Evolutionary conservation across 164 flowering plant species (phyloP), one percentile per base, ranked within the genome.

Genomic region (Sextonia rubra): DNA sequence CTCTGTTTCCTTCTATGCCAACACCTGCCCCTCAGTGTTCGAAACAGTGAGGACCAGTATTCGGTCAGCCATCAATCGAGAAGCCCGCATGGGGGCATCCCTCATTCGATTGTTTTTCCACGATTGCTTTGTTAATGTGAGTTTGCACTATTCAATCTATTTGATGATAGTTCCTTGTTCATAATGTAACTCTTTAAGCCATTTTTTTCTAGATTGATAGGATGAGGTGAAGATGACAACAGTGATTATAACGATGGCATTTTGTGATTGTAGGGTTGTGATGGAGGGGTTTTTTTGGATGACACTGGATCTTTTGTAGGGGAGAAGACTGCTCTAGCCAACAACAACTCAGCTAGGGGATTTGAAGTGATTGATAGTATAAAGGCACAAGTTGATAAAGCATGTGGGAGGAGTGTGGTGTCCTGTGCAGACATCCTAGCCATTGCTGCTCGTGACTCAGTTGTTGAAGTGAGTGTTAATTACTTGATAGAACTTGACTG

Each of bases 31-130:
- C 15, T 77, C 74, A 14, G 82, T 78, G 61, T 80, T 80, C 11
- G 71, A 76, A 70, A 83, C 78, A 12, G 77, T 83, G 37, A 69
- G 76, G 29, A 24, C 77, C 3, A 74, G 70, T 3, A 73, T 78
- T 49, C 44, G 27, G 5, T 67, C 78, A 0, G 76, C 80, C 12
- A 66, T 83, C 29, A 62, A 64, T 48, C 64, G 79, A 18, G 86
- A 83, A 27, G 25, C 71, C 26, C 81, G 86, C 61, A 83, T 83
- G 82, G 85, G 82, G 0, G 83, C 85, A 1, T 83, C 83, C 15
- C 47, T 83, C 47, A 70, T 84, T 9, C 84, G 84, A 6, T 76
- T 84, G 23, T 80, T 82, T 66, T 84, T 84, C 76, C 86, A 82
- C 44, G 86, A 84, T 30, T 84, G 86, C 71, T 84, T 84, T 49